A percentile compares a stretch with the other conserved stretches of the same genome.
Conservation (phyloP, 2,329 filamentous ascomycete species). For the Neonectria faginata region DNA sequence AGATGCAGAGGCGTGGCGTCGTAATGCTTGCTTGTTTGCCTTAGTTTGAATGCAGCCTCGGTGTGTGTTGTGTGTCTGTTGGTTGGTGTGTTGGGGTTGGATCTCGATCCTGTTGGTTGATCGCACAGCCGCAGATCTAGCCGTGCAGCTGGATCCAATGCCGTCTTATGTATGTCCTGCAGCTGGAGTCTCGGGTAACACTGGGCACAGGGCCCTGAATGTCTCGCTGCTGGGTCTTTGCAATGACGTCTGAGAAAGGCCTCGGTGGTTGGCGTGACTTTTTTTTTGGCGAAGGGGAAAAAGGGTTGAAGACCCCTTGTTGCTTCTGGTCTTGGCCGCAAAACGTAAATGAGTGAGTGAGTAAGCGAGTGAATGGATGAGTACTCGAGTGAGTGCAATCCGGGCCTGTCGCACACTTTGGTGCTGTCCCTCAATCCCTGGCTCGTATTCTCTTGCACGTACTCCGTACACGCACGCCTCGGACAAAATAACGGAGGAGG, state of each 20-base stretch:
- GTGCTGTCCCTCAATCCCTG: not conserved
- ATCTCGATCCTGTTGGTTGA: constrained; percentile 12
- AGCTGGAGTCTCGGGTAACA: constrained; percentile 12
- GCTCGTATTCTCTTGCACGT: not conserved
- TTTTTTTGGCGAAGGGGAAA: not conserved
- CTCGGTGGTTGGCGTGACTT: constrained; percentile 3
- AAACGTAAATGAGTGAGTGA: not conserved
- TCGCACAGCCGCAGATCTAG: constrained; percentile 11
- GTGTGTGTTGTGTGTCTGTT: constrained; percentile 6
- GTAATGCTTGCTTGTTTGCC: not conserved
- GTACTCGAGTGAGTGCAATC: not conserved
- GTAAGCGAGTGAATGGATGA: not conserved
- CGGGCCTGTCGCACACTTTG: not conserved
- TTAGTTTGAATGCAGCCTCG: constrained; percentile 5
- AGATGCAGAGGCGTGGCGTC: constrained; percentile 1
- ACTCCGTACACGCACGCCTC: constrained; percentile 4
- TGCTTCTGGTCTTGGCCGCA: not conserved
- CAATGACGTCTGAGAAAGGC: not conserved
- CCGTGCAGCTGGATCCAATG: constrained; percentile 4
- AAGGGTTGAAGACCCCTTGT: not conserved
- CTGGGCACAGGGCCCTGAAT: constrained; percentile 4
- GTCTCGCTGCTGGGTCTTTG: not conserved
- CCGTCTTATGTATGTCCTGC: constrained; percentile 3
- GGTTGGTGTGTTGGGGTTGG: constrained; percentile 1
- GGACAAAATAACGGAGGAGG: not conserved